phyloP scores from a whole-genome alignment of 306 rosid species.

The Prunus mume region DNA sequence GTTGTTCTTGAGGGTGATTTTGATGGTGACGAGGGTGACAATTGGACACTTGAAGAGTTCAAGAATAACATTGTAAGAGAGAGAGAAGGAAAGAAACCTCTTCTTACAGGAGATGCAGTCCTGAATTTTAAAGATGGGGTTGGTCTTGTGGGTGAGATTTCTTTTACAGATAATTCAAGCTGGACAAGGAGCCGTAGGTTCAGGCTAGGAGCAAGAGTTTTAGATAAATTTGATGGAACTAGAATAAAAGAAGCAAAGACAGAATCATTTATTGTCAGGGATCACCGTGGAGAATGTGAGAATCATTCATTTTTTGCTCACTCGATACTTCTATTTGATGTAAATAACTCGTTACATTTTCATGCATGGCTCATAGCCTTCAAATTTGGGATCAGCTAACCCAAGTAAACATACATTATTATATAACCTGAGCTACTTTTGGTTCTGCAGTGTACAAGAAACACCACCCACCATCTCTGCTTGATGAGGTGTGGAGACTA shows the following conservation, averaged over 20 bases:
- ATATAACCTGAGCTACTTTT: slow-evolving; percentile 17
- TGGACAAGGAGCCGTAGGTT: slow-evolving; percentile 98
- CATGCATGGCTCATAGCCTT: not conserved
- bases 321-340: not conserved
- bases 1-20: slow-evolving; percentile 98
- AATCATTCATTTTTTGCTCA: slow-evolving; percentile 16
- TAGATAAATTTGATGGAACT: slow-evolving; percentile 62
- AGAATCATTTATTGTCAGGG: slow-evolving; percentile 85
- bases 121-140: slow-evolving; percentile 75
- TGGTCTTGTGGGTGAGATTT: slow-evolving; percentile 75
- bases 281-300: slow-evolving; percentile 99
- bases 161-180: slow-evolving; percentile 95
- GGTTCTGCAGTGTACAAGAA: slow-evolving; percentile 84
- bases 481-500: slow-evolving; percentile 95
- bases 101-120: slow-evolving; percentile 83
- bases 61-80: slow-evolving; percentile 83
- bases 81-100: slow-evolving; percentile 94
- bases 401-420: not conserved
- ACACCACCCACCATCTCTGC: slow-evolving; percentile 91
- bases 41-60: slow-evolving; percentile 80
- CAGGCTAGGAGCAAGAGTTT: slow-evolving; percentile 87
- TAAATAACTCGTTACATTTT: not conserved
- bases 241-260: slow-evolving; percentile 87
- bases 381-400: not conserved
- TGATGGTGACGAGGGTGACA: slow-evolving; percentile 78